phyloP scores from a whole-genome alignment of 768 basidiomycete genomes.

The Trametes elegans region DNA sequence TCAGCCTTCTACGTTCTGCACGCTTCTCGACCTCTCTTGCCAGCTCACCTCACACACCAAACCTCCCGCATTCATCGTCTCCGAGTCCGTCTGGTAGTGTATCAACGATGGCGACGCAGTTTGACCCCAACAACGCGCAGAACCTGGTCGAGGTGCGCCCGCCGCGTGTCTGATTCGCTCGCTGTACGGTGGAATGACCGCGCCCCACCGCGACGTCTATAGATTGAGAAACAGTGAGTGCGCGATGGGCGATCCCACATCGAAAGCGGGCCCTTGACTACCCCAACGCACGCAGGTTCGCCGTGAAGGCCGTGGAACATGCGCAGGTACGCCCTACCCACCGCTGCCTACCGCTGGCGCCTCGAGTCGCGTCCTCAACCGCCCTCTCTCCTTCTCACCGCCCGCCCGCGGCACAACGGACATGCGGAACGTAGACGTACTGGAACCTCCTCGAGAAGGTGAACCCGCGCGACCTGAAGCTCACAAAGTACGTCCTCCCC shows the following conservation, averaged over 20 bases:
- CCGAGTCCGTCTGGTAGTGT: too few species aligned
- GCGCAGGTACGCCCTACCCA: conserved; percentile 72
- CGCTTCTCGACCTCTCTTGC: conserved; percentile 6
- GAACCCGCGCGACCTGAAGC: conserved; percentile 66
- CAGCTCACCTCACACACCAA: conserved; percentile 14
- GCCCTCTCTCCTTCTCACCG: not conserved
- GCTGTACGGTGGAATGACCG: not conserved
- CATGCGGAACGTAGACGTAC: conserved; percentile 62
- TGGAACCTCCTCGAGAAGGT: conserved; percentile 90
- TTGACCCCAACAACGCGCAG: conserved; percentile 90
- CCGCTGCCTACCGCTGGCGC: not conserved
- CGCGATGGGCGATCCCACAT: conserved; percentile 4
- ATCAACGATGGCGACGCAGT: conserved; percentile 47
- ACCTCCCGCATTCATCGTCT: not conserved
- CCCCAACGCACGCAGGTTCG: conserved; percentile 51
- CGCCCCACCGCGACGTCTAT: conserved; percentile 13
- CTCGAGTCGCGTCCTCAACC: not conserved
- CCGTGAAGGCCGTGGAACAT: conserved; percentile 95
- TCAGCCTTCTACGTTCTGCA: not conserved
- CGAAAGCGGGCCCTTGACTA: not conserved
- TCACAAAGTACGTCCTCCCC: conserved; percentile 66
- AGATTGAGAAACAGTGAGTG: conserved; percentile 96
- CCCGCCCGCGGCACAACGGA: too few species aligned
- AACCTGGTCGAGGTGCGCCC: conserved; percentile 79
- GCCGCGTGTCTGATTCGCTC: not conserved